Conservation (phyloP, 805 yeast genomes). For the Cyberlindnera nakhonratchasimensis region DNA sequence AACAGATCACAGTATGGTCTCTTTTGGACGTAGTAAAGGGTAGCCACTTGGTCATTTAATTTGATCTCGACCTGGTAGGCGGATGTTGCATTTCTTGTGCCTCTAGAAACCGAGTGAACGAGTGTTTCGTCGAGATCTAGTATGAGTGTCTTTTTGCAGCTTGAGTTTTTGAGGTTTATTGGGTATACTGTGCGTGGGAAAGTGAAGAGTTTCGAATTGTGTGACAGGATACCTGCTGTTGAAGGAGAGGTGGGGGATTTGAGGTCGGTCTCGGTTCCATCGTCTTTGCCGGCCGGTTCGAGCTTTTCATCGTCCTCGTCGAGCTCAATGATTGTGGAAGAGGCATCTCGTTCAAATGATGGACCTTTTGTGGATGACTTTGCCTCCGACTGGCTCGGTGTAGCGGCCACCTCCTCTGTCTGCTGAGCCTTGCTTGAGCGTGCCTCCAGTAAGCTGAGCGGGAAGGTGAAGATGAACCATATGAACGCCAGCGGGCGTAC, state of each 20-base stretch:
- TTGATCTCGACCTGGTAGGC: conserved; percentile 81
- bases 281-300: conserved; percentile 5
- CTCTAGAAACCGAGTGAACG: conserved; percentile 82
- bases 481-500: conserved; percentile 48
- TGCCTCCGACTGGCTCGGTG: conserved; percentile 4
- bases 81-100: conserved; percentile 35
- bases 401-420: conserved; percentile 1
- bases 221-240: conserved; percentile 13
- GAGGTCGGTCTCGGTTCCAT: conserved; percentile 13
- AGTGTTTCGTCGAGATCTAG: conserved; percentile 92
- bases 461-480: conserved; percentile 54
- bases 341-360: conserved; percentile 2
- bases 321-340: conserved; percentile 20
- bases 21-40: conserved; percentile 85
- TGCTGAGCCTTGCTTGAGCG: conserved; percentile 1
- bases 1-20: conserved; percentile 90
- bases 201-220: conserved; percentile 22
- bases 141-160: conserved; percentile 63
- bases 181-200: conserved; percentile 42
- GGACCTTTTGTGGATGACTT: conserved; percentile 1
- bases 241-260: conserved; percentile 27
- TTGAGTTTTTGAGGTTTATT: conserved; percentile 36
- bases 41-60: conserved; percentile 61
- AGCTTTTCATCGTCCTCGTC: conserved; percentile 23
- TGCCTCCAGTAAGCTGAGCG: conserved; percentile 43